phyloP scores from a whole-genome alignment of 495 filamentous ascomycete genomes.

The Pyrenopolyporus hunteri region DNA sequence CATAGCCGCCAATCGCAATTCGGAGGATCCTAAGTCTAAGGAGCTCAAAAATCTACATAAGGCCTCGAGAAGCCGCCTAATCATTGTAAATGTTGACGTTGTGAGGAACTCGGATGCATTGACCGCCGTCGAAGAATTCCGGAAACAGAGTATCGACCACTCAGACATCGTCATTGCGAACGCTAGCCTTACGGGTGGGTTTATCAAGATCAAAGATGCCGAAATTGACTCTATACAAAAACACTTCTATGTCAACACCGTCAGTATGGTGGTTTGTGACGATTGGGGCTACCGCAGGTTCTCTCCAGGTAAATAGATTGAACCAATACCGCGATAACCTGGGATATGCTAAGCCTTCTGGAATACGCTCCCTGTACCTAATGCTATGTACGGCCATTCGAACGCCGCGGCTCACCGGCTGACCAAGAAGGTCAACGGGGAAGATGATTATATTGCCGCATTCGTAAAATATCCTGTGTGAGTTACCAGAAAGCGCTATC shows the following conservation, averaged over 20 bases:
- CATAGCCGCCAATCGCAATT: too few relatives aligned
- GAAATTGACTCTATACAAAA: neutral
- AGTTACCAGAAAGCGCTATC: neutral
- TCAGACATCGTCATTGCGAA: slow-evolving; percentile 10
- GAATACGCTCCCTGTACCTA: slow-evolving; percentile 25
- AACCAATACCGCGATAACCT: neutral
- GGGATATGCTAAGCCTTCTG: slow-evolving; percentile 4
- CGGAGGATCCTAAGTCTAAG: slow-evolving; percentile 1
- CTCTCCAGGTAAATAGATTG: neutral
- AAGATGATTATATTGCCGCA: slow-evolving; percentile 40
- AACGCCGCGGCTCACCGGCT: slow-evolving; percentile 46
- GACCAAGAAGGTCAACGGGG: slow-evolving; percentile 38
- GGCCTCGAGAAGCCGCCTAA: neutral
- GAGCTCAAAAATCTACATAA: neutral
- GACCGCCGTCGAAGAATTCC: neutral
- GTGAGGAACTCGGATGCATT: neutral
- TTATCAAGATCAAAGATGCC: neutral
- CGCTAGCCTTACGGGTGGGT: neutral
- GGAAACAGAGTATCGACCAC: slow-evolving; percentile 3
- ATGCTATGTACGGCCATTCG: slow-evolving; percentile 43
- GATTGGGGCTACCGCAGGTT: neutral
- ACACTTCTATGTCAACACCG: slow-evolving; percentile 1
- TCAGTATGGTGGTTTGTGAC: slow-evolving; percentile 7
- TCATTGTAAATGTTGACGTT: neutral
- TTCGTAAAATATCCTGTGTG: slow-evolving; percentile 38